Percentiles rank a stretch among this genome's conserved stretches.
phyloP scores from a whole-genome alignment of 768 basidiomycete species.

The Mycena albidolilacea region DNA sequence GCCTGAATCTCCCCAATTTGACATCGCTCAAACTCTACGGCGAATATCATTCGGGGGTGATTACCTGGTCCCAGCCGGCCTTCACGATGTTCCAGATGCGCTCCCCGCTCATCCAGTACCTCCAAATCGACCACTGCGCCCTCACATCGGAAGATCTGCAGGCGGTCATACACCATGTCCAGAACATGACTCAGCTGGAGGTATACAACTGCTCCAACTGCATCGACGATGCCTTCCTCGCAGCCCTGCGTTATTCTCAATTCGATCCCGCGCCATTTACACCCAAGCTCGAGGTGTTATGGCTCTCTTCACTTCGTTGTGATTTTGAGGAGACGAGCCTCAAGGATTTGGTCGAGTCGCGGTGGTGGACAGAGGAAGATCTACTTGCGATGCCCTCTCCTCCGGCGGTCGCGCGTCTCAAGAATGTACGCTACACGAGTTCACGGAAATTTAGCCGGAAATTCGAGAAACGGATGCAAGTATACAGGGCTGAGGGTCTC shows the following conservation, averaged over 20 bases:
- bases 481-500: constrained; percentile 28
- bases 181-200: constrained; percentile 18
- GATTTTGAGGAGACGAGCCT: constrained; percentile 34
- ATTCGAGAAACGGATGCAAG: constrained; percentile 30
- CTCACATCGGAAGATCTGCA: constrained; percentile 34
- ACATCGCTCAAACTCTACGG: constrained; percentile 26
- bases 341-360: constrained; percentile 32
- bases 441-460: constrained; percentile 30
- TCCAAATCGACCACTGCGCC: constrained; percentile 35
- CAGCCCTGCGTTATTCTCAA: constrained; percentile 11
- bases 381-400: constrained; percentile 19
- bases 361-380: constrained; percentile 37
- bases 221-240: constrained; percentile 33
- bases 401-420: constrained; percentile 23
- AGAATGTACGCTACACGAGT: constrained; percentile 23
- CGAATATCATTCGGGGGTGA: constrained; percentile 35
- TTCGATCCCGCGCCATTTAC: constrained; percentile 19
- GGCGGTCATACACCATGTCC: constrained; percentile 24
- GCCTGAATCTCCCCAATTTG: constrained; percentile 27
- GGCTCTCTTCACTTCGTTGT: constrained; percentile 30
- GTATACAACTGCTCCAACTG: constrained; percentile 32
- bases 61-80: constrained; percentile 29
- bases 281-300: constrained; percentile 31
- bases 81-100: constrained; percentile 32
- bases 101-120: constrained; percentile 24